Evolutionary conservation across 306 rosid genomes (phyloP), one percentile per base, ranked within the genome.

Genomic region (Quercus alba): DNA sequence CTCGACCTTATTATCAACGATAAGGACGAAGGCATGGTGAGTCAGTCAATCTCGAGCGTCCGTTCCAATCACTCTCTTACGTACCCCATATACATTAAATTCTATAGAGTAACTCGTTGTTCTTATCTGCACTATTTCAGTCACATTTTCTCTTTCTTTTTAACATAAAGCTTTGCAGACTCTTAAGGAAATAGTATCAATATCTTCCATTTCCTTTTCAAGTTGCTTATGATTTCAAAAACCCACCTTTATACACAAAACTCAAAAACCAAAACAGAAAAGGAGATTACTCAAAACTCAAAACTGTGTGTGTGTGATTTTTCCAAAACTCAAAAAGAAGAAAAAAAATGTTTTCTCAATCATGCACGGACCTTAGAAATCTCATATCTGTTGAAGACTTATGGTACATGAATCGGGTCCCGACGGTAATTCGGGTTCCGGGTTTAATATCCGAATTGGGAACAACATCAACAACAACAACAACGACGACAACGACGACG

Each of bases 281-380:
- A 11, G 11, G 46, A 41, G 11, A 26, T 26, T 26, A 41, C 44
- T 38, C 44, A 38, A 38, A 38, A 38, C 46, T 38, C 46, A 41
- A 41, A 41, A 8, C 11, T 41, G 3, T 41, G 46, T 41, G 46
- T 8, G 46, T 2, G 46, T 7, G 46, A 41, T 57, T 67, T 18
- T 56, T 41, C 30, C 70, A 25, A 1, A 63, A 1, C 2, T 10
- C 49, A 71, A 12, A 26, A 3, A 59, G 66, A 59, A 20, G 66
- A 59, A 21, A 13, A 54, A 54, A 58, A 58, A 91, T 91, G 97
- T 82, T 85, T 11, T 88, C 97, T 9, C 70, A 90, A 86, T 91
- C 92, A 74, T 88, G 84, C 72, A 69, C 85, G 41, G 90, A 88
- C 75, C 62, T 86, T 14, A 77, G 88, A 56, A 91, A 88, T 85